Evolutionary conservation across 2,329 filamentous ascomycete species (phyloP).

Genomic region (Calonectria multiphialidica): DNA sequence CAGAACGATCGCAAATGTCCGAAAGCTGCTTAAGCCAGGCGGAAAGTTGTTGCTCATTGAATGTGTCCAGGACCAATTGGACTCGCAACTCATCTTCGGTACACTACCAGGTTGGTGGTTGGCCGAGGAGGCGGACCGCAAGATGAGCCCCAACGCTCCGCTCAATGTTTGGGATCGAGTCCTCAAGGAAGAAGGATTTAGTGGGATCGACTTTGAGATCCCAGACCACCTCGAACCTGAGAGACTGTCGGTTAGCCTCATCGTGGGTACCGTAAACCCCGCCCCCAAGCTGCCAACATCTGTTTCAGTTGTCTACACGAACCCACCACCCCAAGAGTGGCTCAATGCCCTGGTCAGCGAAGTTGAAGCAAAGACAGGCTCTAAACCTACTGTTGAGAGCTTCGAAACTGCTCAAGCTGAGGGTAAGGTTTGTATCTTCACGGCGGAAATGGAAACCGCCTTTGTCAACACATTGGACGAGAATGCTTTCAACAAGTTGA

Average conservation of each 20-base stretch:
- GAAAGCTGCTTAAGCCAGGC: not conserved
- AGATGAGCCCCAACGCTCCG: not conserved
- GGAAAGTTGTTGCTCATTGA: not conserved
- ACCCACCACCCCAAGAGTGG: not conserved
- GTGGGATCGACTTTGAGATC: not conserved
- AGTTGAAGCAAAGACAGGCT: not conserved
- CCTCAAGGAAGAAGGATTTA: not conserved
- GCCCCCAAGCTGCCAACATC: not conserved
- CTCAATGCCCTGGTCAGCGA: not conserved
- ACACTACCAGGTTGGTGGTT: not conserved
- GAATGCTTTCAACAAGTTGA: not conserved
- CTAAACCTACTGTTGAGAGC: not conserved
- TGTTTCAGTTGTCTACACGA: not conserved
- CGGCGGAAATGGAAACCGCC: not conserved
- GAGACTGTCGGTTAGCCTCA: not conserved
- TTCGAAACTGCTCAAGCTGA: not conserved
- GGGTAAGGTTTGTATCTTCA: not conserved
- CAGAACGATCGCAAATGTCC: not conserved
- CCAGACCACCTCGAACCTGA: not conserved
- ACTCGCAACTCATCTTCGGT: not conserved
- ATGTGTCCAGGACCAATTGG: constrained; percentile 1
- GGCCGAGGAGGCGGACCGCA: not conserved
- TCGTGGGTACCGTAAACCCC: not conserved
- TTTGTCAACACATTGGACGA: not conserved
- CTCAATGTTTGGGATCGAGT: not conserved